Conservation (phyloP, 2,329 filamentous ascomycete genomes). For the Fusarium proliferatum region DNA sequence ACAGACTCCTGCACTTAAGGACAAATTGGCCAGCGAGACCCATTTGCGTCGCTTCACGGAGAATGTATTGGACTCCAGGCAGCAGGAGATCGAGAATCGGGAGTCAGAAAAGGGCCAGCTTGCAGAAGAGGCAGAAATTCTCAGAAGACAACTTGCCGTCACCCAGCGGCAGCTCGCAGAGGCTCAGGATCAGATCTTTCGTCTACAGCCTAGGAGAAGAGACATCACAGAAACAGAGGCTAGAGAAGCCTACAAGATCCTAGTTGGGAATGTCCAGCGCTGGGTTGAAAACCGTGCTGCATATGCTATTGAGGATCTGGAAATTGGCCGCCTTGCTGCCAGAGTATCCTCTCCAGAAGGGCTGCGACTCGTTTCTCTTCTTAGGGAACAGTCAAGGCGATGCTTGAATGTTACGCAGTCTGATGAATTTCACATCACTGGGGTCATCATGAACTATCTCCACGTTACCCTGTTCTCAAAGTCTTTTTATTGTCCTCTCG, state of each 20-base stretch:
- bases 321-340: slow-evolving; percentile 41
- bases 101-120: slow-evolving; percentile 47
- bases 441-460: slow-evolving; percentile 53
- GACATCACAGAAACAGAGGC: slow-evolving; percentile 53
- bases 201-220: slow-evolving; percentile 48
- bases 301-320: slow-evolving; percentile 48
- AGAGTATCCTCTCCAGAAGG: slow-evolving; percentile 44
- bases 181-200: slow-evolving; percentile 49
- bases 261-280: slow-evolving; percentile 50
- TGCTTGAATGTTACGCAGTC: slow-evolving; percentile 47
- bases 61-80: slow-evolving; percentile 51
- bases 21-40: slow-evolving; percentile 47
- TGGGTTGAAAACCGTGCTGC: slow-evolving; percentile 52
- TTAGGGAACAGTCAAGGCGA: slow-evolving; percentile 51
- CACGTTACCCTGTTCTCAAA: slow-evolving; percentile 51
- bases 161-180: slow-evolving; percentile 48
- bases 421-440: slow-evolving; percentile 52
- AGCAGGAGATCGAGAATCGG: slow-evolving; percentile 49
- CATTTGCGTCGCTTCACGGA: slow-evolving; percentile 52
- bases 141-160: slow-evolving; percentile 47
- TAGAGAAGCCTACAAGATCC: slow-evolving; percentile 47
- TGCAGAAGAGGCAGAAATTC: slow-evolving; percentile 43
- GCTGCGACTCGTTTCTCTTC: slow-evolving; percentile 47
- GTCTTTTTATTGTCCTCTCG: slow-evolving; percentile 52
- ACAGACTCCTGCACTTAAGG: slow-evolving; percentile 37